Percentiles rank a stretch among this genome's conserved stretches.
Conservation (phyloP, 371 early-diverging fungal species). For the Cladochytrium tenue region DNA sequence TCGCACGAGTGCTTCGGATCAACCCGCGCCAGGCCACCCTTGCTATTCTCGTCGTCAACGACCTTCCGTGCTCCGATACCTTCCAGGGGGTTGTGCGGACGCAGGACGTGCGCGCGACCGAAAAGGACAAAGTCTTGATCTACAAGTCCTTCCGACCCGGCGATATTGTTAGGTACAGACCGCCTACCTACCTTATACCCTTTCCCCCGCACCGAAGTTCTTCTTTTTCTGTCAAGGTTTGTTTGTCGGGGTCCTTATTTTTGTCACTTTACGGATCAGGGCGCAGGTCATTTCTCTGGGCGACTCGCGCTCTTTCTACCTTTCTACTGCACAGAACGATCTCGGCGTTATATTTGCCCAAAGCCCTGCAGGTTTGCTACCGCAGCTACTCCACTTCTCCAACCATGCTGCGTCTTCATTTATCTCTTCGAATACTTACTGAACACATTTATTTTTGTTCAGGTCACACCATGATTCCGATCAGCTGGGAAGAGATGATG, state of each 20-base stretch:
- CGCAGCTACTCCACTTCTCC: background rate
- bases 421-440: conserved; percentile 1
- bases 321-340: conserved; percentile 92
- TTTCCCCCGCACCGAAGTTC: too few relatives aligned
- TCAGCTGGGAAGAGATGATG: conserved; percentile 97
- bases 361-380: conserved; percentile 68
- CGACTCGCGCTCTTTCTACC: conserved; percentile 83
- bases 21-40: conserved; percentile 81
- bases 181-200: too few relatives aligned
- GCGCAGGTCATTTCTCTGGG: conserved; percentile 79
- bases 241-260: background rate
- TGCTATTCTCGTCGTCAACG: conserved; percentile 85
- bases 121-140: conserved; percentile 91
- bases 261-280: conserved; percentile 14
- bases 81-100: conserved; percentile 87
- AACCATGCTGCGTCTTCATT: too few relatives aligned
- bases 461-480: conserved; percentile 90
- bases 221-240: conserved; percentile 5
- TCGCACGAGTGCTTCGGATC: conserved; percentile 83
- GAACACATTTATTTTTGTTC: conserved; percentile 5
- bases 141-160: conserved; percentile 89
- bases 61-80: conserved; percentile 82
- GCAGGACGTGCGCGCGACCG: conserved; percentile 92
- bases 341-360: conserved; percentile 92
- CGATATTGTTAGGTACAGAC: conserved; percentile 67